phyloP scores from a whole-genome alignment of 1,284 basidiomycete genomes.

The Phaffia rhodozyma region DNA sequence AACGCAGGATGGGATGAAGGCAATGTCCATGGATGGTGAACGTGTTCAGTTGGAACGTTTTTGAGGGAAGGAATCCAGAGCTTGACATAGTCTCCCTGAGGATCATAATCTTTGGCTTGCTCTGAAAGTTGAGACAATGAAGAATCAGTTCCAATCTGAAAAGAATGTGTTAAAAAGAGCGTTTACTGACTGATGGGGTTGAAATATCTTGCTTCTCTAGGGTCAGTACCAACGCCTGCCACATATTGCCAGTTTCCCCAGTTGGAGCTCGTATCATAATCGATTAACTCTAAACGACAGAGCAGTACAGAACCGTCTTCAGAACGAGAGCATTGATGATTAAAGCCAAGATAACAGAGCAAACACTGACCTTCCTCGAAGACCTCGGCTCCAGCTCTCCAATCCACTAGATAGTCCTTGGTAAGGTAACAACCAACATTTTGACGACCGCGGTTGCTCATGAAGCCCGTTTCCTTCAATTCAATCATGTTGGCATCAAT shows the following conservation, averaged over 20 bases:
- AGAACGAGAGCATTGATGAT: slow-evolving; percentile 22
- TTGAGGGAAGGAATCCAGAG: slow-evolving; percentile 41
- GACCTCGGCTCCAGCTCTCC: slow-evolving; percentile 46
- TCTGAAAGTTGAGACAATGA: slow-evolving; percentile 20
- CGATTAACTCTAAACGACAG: slow-evolving; percentile 29
- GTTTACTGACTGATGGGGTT: slow-evolving; percentile 38
- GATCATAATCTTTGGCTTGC: slow-evolving; percentile 44
- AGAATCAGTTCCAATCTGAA: neutral
- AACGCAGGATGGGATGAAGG: neutral
- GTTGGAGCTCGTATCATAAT: slow-evolving; percentile 37
- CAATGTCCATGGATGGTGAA: slow-evolving; percentile 29
- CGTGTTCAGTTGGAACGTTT: slow-evolving; percentile 26
- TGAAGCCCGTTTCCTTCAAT: slow-evolving; percentile 42
- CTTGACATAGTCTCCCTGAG: slow-evolving; percentile 40
- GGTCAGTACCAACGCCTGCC: slow-evolving; percentile 47
- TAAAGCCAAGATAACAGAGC: neutral
- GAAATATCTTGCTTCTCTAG: slow-evolving; percentile 43
- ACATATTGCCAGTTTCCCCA: slow-evolving; percentile 41
- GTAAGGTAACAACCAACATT: slow-evolving; percentile 46
- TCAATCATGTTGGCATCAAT: slow-evolving; percentile 47
- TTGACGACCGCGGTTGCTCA: slow-evolving; percentile 45
- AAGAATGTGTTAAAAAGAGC: neutral
- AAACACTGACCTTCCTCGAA: slow-evolving; percentile 33
- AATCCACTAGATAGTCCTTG: slow-evolving; percentile 40
- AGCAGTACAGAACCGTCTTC: neutral